These are phyloP conservation scores for Cnidoscolus chayamansa DNA, from an alignment of 441 rosid species.

Conservation along the genomic window DNA sequence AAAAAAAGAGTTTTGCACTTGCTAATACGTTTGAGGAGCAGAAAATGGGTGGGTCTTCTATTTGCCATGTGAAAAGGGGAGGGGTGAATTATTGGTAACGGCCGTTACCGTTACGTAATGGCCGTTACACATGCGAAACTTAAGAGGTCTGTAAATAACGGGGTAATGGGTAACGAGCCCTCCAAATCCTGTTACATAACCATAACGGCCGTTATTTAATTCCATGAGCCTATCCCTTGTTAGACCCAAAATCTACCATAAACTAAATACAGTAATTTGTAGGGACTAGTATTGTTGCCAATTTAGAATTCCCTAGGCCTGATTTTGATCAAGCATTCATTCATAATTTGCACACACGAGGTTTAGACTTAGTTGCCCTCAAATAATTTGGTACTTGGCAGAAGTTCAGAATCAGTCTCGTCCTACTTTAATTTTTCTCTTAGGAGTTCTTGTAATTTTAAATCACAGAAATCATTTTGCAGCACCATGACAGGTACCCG, in stretches of 20 bases:
- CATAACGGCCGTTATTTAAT: too few relatives aligned
- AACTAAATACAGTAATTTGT: neutral
- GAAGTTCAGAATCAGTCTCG: conserved; percentile 3
- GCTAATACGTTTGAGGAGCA: too few relatives aligned
- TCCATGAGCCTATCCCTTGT: neutral
- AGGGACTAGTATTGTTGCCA: neutral
- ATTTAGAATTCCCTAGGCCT: neutral
- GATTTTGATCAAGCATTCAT: conserved; percentile 2
- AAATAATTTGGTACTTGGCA: neutral
- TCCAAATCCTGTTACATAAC: too few relatives aligned
- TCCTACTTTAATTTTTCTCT: neutral
- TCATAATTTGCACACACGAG: neutral
- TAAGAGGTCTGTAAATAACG: too few relatives aligned
- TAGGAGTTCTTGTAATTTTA: neutral
- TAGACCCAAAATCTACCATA: neutral
- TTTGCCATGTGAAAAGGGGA: too few relatives aligned
- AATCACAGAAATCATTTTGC: neutral
- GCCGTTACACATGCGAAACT: too few relatives aligned
- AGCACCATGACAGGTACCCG: neutral
- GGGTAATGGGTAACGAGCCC: too few relatives aligned
- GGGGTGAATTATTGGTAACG: too few relatives aligned
- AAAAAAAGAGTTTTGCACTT: too few relatives aligned
- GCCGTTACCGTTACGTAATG: too few relatives aligned
- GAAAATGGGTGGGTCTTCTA: too few relatives aligned
- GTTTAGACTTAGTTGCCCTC: neutral